Conservation (phyloP, 2,329 filamentous ascomycete genomes). For the Penicillium crustosum region DNA sequence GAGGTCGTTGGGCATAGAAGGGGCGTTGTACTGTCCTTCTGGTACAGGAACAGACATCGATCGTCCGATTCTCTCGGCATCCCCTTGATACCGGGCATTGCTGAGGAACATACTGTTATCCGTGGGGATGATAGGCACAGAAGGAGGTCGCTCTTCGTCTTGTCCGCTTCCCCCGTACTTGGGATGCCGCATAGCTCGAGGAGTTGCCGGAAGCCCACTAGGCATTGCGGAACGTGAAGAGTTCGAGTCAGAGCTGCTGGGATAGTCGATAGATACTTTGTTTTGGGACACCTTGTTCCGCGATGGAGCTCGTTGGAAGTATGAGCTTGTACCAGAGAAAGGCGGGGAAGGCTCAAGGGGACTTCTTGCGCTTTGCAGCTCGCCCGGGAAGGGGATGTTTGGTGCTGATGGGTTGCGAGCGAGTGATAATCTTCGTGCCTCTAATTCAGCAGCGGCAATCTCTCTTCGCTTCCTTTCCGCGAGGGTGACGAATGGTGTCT, state of each 20-base stretch:
- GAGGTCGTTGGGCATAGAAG: constrained; percentile 32
- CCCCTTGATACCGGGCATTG: constrained; percentile 40
- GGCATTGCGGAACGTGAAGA: constrained; percentile 49
- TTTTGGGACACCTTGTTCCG: constrained; percentile 35
- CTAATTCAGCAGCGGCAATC: constrained; percentile 77
- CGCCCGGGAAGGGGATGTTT: constrained; percentile 71
- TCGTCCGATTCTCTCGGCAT: constrained; percentile 37
- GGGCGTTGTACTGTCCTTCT: constrained; percentile 24
- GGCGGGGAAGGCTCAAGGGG: constrained; percentile 46
- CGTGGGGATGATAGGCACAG: constrained; percentile 56
- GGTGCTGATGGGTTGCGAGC: constrained; percentile 78
- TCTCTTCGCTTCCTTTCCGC: constrained; percentile 70
- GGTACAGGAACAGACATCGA: constrained; percentile 43
- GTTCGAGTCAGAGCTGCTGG: constrained; percentile 41
- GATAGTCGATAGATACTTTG: constrained; percentile 41
- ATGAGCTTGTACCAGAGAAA: constrained; percentile 32
- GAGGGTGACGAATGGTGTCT: constrained; percentile 42
- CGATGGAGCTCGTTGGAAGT: constrained; percentile 35
- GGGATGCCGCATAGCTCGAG: constrained; percentile 81
- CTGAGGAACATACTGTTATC: constrained; percentile 44
- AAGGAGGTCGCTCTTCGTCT: constrained; percentile 51
- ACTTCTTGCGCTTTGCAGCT: constrained; percentile 46
- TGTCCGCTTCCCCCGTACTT: constrained; percentile 56
- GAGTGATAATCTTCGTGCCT: constrained; percentile 81
- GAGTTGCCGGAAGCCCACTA: constrained; percentile 84